Percentiles rank a stretch among this genome's conserved stretches.
phyloP scores from a whole-genome alignment of 2,329 filamentous ascomycete species.

The Verticillium klebahnii region DNA sequence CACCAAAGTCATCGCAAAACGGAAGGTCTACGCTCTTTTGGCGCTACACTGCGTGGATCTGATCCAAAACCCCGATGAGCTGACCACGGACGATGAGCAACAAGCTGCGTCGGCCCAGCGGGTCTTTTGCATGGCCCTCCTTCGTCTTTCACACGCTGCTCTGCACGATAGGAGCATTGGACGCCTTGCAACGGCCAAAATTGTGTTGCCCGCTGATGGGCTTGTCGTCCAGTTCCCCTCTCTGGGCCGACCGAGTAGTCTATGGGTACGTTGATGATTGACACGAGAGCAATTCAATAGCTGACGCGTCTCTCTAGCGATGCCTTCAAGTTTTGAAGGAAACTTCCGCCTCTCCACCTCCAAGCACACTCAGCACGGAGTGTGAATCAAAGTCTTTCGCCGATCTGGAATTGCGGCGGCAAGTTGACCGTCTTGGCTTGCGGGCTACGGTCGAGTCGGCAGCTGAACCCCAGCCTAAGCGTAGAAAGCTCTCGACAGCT shows the following conservation, averaged over 20 bases:
- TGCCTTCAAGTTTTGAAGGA: slow-evolving; percentile 23
- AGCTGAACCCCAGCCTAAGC: slow-evolving; percentile 20
- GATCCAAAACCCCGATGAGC: slow-evolving; percentile 24
- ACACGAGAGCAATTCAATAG: background rate
- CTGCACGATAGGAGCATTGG: slow-evolving; percentile 24
- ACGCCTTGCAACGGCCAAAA: slow-evolving; percentile 35
- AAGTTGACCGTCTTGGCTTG: slow-evolving; percentile 16
- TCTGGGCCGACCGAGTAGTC: slow-evolving; percentile 30
- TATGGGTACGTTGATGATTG: slow-evolving; percentile 32
- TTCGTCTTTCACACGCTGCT: slow-evolving; percentile 31
- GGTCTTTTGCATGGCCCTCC: slow-evolving; percentile 31
- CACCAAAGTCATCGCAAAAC: slow-evolving; percentile 13
- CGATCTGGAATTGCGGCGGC: slow-evolving; percentile 17
- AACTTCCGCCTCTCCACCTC: slow-evolving; percentile 14
- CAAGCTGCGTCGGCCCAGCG: slow-evolving; percentile 21
- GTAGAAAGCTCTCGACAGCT: slow-evolving; percentile 22
- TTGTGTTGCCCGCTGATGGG: slow-evolving; percentile 36
- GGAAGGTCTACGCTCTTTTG: slow-evolving; percentile 33
- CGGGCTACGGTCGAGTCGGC: slow-evolving; percentile 1
- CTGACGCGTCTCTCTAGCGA: slow-evolving; percentile 14
- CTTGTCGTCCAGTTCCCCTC: slow-evolving; percentile 24
- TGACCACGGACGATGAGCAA: slow-evolving; percentile 21
- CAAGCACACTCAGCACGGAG: slow-evolving; percentile 11
- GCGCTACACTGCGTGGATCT: slow-evolving; percentile 38
- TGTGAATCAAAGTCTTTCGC: slow-evolving; percentile 18